These are phyloP conservation scores for Cadophora malorum DNA, from an alignment of 2,329 filamentous ascomycete species.

Conservation along the genomic window DNA sequence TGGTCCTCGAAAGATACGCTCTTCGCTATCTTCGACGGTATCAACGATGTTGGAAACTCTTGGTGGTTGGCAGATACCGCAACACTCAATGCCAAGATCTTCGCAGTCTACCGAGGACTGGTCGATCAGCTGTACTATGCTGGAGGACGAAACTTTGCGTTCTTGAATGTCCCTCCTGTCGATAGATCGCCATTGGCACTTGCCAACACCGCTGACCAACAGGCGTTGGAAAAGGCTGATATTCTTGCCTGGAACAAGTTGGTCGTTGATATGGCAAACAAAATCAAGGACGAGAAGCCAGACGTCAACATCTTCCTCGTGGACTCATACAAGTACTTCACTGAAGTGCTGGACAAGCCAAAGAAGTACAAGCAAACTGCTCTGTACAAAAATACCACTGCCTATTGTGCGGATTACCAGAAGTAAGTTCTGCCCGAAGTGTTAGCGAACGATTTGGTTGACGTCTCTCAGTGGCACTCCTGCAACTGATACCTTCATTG, in stretches of 20 bases:
- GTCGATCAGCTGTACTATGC: slow-evolving; percentile 55
- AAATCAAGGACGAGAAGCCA: slow-evolving; percentile 44
- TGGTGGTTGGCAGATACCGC: slow-evolving; percentile 47
- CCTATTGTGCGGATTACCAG: slow-evolving; percentile 60
- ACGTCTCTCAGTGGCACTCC: slow-evolving; percentile 50
- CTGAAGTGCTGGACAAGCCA: slow-evolving; percentile 59
- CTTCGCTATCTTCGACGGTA: slow-evolving; percentile 55
- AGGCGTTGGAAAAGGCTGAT: slow-evolving; percentile 50
- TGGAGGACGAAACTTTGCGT: slow-evolving; percentile 63
- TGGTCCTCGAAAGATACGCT: slow-evolving; percentile 37
- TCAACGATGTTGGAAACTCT: slow-evolving; percentile 61
- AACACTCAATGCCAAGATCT: slow-evolving; percentile 49
- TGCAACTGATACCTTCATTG: slow-evolving; percentile 48
- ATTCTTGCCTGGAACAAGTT: slow-evolving; percentile 59
- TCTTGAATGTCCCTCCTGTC: slow-evolving; percentile 65
- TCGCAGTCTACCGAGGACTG: slow-evolving; percentile 51
- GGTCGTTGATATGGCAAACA: slow-evolving; percentile 49
- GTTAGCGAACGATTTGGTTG: not conserved
- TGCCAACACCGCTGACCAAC: slow-evolving; percentile 47
- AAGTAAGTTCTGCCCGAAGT: slow-evolving; percentile 50
- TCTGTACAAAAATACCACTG: slow-evolving; percentile 60
- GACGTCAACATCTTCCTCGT: slow-evolving; percentile 59
- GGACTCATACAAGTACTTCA: slow-evolving; percentile 59
- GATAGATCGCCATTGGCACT: slow-evolving; percentile 58
- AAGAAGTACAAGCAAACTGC: slow-evolving; percentile 56